These are phyloP conservation scores for Pythium phragmiticola DNA, from an alignment of 352 stramenopile genomes.

Conservation along the genomic window DNA sequence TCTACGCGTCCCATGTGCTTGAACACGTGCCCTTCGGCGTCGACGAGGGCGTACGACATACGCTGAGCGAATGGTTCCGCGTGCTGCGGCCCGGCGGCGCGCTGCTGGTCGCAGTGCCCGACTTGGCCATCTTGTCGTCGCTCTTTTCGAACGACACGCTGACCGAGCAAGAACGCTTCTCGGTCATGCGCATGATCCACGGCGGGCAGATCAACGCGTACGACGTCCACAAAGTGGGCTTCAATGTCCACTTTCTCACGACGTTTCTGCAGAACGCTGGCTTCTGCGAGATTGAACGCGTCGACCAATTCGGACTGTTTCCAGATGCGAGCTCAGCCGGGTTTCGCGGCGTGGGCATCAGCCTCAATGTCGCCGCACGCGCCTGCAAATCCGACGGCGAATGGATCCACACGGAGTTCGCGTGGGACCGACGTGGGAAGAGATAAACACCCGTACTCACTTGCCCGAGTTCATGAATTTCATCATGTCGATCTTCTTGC, in stretches of 20 bases:
- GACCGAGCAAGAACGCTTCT: constrained; percentile 48
- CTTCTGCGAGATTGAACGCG: constrained; percentile 55
- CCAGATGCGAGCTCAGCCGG: constrained; percentile 44
- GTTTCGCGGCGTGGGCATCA: constrained; percentile 51
- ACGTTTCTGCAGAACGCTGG: constrained; percentile 41
- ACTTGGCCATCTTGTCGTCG: constrained; percentile 53
- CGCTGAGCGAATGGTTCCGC: constrained; percentile 70
- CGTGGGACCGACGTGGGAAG: neutral
- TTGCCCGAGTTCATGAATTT: constrained; percentile 61
- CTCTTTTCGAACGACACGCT: constrained; percentile 62
- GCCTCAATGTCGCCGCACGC: constrained; percentile 56
- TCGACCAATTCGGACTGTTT: constrained; percentile 58
- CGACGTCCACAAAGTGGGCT: constrained; percentile 81
- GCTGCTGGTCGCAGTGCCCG: constrained; percentile 62
- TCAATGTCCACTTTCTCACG: constrained; percentile 53
- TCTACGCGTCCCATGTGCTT: constrained; percentile 79
- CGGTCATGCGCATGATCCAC: constrained; percentile 77
- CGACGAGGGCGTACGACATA: constrained; percentile 40
- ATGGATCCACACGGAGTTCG: constrained; percentile 8
- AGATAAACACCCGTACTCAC: neutral
- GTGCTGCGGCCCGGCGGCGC: constrained; percentile 57
- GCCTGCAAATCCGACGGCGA: constrained; percentile 29
- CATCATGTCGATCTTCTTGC: constrained; percentile 80
- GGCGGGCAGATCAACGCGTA: constrained; percentile 61
- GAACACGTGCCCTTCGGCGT: constrained; percentile 74